These are phyloP conservation scores for Fusarium zealandicum DNA, from an alignment of 2,329 filamentous ascomycete genomes.

Conservation along the genomic window DNA sequence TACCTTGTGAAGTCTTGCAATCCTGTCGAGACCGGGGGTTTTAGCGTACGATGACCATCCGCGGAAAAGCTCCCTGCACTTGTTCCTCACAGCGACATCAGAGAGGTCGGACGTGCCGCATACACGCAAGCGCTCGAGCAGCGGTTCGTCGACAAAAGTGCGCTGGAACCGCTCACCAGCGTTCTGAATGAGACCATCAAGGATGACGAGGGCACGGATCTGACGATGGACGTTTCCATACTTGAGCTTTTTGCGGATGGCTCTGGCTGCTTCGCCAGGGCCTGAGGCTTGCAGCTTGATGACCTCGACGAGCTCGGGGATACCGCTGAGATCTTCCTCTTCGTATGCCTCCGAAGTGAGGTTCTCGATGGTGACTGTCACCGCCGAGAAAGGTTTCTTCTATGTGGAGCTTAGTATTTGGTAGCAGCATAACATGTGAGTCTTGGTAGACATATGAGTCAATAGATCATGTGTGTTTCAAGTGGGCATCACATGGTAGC, in stretches of 20 bases:
- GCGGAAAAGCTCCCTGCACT: conserved; percentile 85
- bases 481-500: neutral
- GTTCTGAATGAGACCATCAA: conserved; percentile 95
- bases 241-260: conserved; percentile 97
- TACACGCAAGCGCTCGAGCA: conserved; percentile 89
- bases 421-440: neutral
- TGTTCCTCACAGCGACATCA: conserved; percentile 84
- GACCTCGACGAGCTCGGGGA: conserved; percentile 93
- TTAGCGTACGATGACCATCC: conserved; percentile 89
- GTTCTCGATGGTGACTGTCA: conserved; percentile 90
- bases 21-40: conserved; percentile 78
- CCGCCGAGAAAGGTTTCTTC: conserved; percentile 86
- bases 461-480: conserved; percentile 24
- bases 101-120: conserved; percentile 85
- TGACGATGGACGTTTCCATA: conserved; percentile 96
- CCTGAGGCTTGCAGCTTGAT: conserved; percentile 88
- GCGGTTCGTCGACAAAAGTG: conserved; percentile 85
- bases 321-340: conserved; percentile 88
- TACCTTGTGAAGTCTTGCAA: conserved; percentile 79
- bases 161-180: conserved; percentile 87
- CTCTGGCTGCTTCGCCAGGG: conserved; percentile 86
- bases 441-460: neutral
- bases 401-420: conserved; percentile 10
- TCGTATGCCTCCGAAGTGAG: conserved; percentile 89
- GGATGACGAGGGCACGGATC: conserved; percentile 83